Evolutionary conservation across 2,329 filamentous ascomycete species (phyloP).

Genomic region (Claviceps sp.): DNA sequence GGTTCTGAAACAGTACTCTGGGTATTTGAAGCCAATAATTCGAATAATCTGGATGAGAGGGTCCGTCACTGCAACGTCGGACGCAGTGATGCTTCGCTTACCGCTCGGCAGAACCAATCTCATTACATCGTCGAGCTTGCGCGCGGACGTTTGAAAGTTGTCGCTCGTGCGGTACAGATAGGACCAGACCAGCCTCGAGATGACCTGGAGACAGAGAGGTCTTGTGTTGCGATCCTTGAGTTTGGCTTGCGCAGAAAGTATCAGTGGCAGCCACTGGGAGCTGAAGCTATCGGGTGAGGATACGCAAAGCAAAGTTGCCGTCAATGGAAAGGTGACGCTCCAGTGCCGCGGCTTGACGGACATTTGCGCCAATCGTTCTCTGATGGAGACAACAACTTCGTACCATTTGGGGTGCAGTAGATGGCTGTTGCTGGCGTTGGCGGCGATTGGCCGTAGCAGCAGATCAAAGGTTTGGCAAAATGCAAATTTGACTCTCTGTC

Average conservation of each 20-base stretch:
- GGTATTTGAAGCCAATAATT: conserved; percentile 85
- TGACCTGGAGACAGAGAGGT: conserved; percentile 71
- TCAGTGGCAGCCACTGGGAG: conserved; percentile 73
- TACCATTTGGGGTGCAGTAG: conserved; percentile 75
- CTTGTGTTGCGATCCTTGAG: conserved; percentile 73
- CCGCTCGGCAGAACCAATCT: conserved; percentile 70
- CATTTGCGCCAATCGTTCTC: conserved; percentile 69
- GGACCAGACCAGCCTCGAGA: conserved; percentile 85
- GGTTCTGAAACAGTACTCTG: conserved; percentile 81
- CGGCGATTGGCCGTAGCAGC: conserved; percentile 74
- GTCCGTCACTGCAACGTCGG: conserved; percentile 72
- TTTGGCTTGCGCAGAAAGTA: conserved; percentile 63
- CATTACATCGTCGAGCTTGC: conserved; percentile 82
- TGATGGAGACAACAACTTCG: conserved; percentile 66
- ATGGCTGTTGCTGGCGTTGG: conserved; percentile 60
- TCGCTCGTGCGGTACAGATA: conserved; percentile 82
- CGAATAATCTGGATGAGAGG: conserved; percentile 88
- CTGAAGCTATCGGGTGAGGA: conserved; percentile 75
- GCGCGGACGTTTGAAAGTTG: conserved; percentile 48
- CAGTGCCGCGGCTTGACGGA: conserved; percentile 87
- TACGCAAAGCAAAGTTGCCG: conserved; percentile 74
- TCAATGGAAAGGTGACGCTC: conserved; percentile 76
- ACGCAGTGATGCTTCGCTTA: conserved; percentile 68
- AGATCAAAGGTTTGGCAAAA: conserved; percentile 89
- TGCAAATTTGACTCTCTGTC: conserved; percentile 79